Base-by-base conservation (phyloP, 2,329 filamentous ascomycete genomes). In the Seiridium cupressi region DNA sequence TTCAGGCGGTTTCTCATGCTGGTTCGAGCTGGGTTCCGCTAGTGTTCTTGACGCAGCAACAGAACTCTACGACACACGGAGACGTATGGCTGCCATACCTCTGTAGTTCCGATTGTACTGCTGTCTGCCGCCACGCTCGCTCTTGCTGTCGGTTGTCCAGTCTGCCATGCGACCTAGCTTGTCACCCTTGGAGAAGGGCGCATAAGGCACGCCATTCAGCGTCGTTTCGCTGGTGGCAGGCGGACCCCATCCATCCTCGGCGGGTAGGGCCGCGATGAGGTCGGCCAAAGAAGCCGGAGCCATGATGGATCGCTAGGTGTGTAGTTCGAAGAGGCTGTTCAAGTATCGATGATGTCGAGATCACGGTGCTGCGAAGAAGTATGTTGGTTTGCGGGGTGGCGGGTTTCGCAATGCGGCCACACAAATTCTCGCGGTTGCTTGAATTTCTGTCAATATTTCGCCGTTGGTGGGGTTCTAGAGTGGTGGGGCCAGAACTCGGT, bases 91-190 rank as follows among this genome's bases (percentile, higher is more conserved):
- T 1, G 5, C 10, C 79, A 55, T 77, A 96, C 93, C 93, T 87
- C 95, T 89, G 79, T 90, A 97, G 77, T 93, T 95, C 69, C 94
- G 86, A 77, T 94, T 93, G 78, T 96, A 98, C 74, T 95, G 91
- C 76, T 91, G 88, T 74, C 94, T 84, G 63, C 92, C 91, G 67
- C 90, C 90, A 62, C 87, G 83, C 55, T 89, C 86, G 68, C 95
- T 92, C 80, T 97, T 97, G 76, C 91, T 88, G 74, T 97, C 95
- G 53, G 88, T 74, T 18, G 93, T 96, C 95, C 95, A 99, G 83
- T 99, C 95, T 63, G 95, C 95, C 93, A 99, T 98, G 76, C 95
- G 93, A 73, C 95, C 95, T 62, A 99, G 84, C 85, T 97, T 98
- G 83, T 99, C 95, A 75, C 92, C 93, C 80, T 99, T 99, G 68